Base-by-base conservation (phyloP, 2,329 filamentous ascomycete genomes). In the Fusarium oligoseptatum region DNA sequence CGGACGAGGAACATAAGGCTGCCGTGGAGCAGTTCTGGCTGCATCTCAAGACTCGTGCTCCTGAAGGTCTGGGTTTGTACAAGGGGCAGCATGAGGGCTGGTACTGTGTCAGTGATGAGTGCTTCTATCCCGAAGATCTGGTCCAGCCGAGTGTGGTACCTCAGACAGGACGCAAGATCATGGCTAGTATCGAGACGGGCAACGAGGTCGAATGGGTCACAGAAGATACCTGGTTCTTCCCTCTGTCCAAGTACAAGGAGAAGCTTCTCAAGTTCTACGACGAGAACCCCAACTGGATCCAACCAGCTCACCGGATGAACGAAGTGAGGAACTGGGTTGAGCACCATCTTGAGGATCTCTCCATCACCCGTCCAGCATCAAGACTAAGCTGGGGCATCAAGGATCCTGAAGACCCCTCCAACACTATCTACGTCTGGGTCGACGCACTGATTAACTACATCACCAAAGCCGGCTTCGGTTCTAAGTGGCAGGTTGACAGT, bases 401-500 rank as follows among this genome's bases (percentile, higher is more conserved):
- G 8, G 97, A 98, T 29, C 97, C 97, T 0, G 92, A 92, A 63
- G 97, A 99, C 78, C 85, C 89, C 0, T 90, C 87, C 20, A 97
- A 98, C 83, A 98, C 95, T 3, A 96, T 99, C 67, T 99, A 99
- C 80, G 97, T 99, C 36, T 99, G 97, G 97, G 89, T 99, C 0
- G 97, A 99, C 83, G 97, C 97, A 1, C 89, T 99, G 34, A 89
- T 98, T 78, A 99, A 98, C 83, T 99, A 99, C 81, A 85, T 97
- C 61, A 98, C 95, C 17, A 94, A 92, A 72, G 90, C 95, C 2
- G 95, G 96, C 15, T 98, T 97, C 80, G 82, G 82, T 11, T 79
- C 77, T 43, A 77, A 78, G 24, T 95, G 93, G 91, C 84, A 91
- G 1, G 92, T 93, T 0, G 91, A 91, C 2, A 85, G 88, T 5